Conservation (phyloP, 148 eudicot species). For the Nepenthes gracilis region DNA sequence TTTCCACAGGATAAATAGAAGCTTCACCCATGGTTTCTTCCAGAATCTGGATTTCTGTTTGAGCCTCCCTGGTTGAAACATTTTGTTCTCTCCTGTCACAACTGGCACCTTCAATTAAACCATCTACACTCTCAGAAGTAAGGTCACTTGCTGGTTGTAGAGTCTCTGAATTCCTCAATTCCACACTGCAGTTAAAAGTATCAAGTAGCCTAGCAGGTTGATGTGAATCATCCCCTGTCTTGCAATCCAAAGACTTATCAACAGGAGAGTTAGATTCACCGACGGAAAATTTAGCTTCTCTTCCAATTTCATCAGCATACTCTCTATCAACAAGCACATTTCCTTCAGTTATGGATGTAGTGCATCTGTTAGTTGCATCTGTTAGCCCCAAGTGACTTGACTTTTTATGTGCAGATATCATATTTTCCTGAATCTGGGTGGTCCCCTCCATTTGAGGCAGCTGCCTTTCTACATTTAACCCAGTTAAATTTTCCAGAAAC, state of each 20-base stretch:
- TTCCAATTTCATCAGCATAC: neutral
- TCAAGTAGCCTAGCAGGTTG: neutral
- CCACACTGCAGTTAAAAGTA: neutral
- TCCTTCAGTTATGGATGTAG: neutral
- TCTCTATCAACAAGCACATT: neutral
- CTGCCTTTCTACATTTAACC: neutral
- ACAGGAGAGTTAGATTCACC: neutral
- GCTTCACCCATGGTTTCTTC: neutral
- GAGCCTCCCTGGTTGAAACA: neutral
- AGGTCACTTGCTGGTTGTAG: neutral
- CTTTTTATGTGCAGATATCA: neutral
- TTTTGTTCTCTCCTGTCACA: no score
- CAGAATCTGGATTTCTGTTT: neutral
- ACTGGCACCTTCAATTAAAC: neutral
- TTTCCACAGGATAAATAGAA: neutral
- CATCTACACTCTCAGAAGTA: neutral
- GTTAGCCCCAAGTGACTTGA: neutral
- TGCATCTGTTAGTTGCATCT: neutral
- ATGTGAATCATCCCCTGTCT: neutral
- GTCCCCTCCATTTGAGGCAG: conserved; percentile 1
- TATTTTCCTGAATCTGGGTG: neutral
- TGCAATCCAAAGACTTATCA: neutral
- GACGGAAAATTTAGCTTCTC: neutral
- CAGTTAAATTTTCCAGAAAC: neutral
- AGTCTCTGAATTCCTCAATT: neutral